Conservation (phyloP, 257 asterid species). For the Nicotiana benthamiana region DNA sequence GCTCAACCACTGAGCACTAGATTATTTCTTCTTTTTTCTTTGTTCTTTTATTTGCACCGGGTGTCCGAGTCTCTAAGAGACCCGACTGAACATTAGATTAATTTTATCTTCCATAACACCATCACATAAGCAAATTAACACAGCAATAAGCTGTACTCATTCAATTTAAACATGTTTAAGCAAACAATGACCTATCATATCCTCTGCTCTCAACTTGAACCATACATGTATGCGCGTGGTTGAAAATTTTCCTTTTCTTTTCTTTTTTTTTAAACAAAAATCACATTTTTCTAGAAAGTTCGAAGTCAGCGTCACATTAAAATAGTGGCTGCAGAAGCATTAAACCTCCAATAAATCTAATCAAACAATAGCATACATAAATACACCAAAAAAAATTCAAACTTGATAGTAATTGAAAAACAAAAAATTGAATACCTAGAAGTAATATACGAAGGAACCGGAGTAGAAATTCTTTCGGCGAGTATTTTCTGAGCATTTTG, state of each 20-base stretch:
- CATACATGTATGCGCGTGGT: not conserved
- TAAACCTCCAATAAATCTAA: not conserved
- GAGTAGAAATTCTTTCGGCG: slow-evolving; percentile 67
- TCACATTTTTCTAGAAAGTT: not conserved
- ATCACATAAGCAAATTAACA: not conserved
- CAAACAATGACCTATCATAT: not conserved
- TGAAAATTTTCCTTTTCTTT: too few relatives aligned
- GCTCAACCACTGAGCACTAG: not conserved
- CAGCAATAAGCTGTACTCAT: not conserved
- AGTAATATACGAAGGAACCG: slow-evolving; percentile 83
- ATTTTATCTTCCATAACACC: not conserved
- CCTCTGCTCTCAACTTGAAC: not conserved
- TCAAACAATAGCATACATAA: not conserved
- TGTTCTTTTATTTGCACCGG: too few relatives aligned
- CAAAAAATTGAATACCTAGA: slow-evolving; percentile 42
- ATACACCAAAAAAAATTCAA: not conserved
- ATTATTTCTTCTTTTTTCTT: too few relatives aligned
- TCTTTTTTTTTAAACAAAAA: too few relatives aligned
- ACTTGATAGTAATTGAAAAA: not conserved
- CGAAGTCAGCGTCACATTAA: not conserved
- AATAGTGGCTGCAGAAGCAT: not conserved
- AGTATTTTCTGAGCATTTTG: slow-evolving; percentile 65
- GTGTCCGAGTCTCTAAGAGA: too few relatives aligned
- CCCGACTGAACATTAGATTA: not conserved
- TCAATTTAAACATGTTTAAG: not conserved